Percentiles rank a stretch among this genome's conserved stretches.
Conservation (phyloP, 129 eudicot genomes). For the Glebionis coronaria region DNA sequence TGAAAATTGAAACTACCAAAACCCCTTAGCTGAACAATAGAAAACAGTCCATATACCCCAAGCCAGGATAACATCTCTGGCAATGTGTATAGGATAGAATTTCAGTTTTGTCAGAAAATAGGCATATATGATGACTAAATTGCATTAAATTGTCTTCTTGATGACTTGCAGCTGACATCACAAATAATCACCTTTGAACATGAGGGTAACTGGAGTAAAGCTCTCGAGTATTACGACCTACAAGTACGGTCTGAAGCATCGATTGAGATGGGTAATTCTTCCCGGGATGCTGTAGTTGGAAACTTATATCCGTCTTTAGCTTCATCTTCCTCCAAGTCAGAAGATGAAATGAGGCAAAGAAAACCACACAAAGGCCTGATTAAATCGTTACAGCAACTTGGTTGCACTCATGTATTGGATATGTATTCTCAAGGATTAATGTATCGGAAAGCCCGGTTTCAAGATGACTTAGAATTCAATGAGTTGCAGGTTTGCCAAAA, state of each 20-base stretch:
- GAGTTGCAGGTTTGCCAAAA: constrained; percentile 84
- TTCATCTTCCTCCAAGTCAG: constrained; percentile 31
- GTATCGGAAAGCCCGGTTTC: constrained; percentile 68
- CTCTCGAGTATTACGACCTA: constrained; percentile 91
- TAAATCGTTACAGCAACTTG: constrained; percentile 89
- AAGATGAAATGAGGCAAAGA: constrained; percentile 53
- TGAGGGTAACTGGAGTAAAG: constrained; percentile 99
- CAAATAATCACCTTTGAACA: constrained; percentile 93
- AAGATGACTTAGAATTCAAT: constrained; percentile 75
- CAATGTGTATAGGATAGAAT: too few relatives aligned
- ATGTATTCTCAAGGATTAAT: constrained; percentile 87
- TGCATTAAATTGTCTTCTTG: constrained; percentile 8
- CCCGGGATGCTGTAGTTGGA: constrained; percentile 30
- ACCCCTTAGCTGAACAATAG: too few relatives aligned
- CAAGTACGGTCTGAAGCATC: constrained; percentile 65
- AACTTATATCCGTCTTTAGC: constrained; percentile 22
- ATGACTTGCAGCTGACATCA: constrained; percentile 63
- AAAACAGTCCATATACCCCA: too few relatives aligned
- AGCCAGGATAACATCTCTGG: too few relatives aligned
- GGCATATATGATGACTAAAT: background rate
- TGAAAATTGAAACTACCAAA: too few relatives aligned
- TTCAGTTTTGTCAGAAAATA: too few relatives aligned
- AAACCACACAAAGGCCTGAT: constrained; percentile 86
- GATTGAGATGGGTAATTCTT: constrained; percentile 28
- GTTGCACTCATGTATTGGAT: constrained; percentile 90